Evolutionary conservation across 768 basidiomycete species (phyloP), one percentile per base, ranked within the genome.

Genomic region (Gloeophyllum trabeum): DNA sequence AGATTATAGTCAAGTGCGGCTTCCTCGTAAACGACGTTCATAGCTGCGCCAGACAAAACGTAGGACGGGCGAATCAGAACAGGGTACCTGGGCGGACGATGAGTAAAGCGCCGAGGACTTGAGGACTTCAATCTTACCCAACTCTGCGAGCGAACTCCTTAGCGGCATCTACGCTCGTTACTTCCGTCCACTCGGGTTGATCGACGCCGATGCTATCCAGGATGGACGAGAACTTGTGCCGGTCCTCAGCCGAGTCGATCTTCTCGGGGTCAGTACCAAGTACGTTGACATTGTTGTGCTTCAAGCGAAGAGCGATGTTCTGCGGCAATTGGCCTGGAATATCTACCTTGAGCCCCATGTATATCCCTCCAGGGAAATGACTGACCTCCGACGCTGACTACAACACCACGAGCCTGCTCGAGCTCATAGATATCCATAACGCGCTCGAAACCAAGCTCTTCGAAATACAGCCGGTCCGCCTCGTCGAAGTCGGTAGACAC

Each of bases 341-440:
- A 4, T 51, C 23, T 21, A 42, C 5, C 21, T 59, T 18, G 35
- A 24, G 13, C 35, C 10, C 10, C 20, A 3, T 13, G 22, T 43
- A 4, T 30, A 20, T 14, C 14, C 41, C 23, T 19, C 22, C 20
- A 44, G 23, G 21, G 34, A 16, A 37, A 20, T n/a, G 10, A 54
- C 81, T 52, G 53, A 87, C 93, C 96, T 51, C 96, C 96, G 23
- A 99, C 93, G 53, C 86, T 91, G 58, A 99, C 94, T 48, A 99
- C 76, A 39, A 94, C 90, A 56, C 96, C 96, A 41, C 85, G 77
- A 1, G 96, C 84, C 24, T 76, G 73, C 58, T 99, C 96, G 46
- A 98, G 65, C 60, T 99, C 96, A 54, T 98, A 99, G 53, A 99
- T 98, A 61, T 99, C 96, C 94, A 99, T 97, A 48, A 99, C 93